Evolutionary conservation across 139 green algal genomes (phyloP).

Genomic region (Micractinium conductrix): DNA sequence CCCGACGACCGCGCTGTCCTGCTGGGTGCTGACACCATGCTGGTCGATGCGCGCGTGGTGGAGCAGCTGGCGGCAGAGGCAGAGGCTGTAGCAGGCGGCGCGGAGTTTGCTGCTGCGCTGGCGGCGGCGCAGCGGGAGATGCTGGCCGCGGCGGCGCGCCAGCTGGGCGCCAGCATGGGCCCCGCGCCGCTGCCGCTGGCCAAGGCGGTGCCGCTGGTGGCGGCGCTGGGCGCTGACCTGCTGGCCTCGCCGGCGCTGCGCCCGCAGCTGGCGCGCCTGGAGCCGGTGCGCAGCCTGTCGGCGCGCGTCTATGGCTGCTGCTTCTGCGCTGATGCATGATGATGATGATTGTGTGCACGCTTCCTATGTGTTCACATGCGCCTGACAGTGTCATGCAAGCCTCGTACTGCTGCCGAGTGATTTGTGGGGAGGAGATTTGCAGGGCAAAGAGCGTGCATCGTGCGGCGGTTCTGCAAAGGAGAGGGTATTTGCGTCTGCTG

Average conservation of each 20-base stretch:
- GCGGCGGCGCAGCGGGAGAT: slow-evolving; percentile 25
- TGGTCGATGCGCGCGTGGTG: slow-evolving; percentile 52
- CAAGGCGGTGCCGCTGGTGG: slow-evolving; percentile 47
- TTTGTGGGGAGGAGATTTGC: too few relatives aligned
- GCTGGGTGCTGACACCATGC: slow-evolving; percentile 7
- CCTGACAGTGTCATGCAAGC: too few relatives aligned
- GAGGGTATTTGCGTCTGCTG: too few relatives aligned
- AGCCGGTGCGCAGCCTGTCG: slow-evolving; percentile 36
- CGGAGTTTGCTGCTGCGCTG: slow-evolving; percentile 40
- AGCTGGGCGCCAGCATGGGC: slow-evolving; percentile 23
- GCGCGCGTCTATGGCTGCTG: slow-evolving; percentile 54
- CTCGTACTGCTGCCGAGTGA: too few relatives aligned
- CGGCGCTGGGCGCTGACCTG: slow-evolving; percentile 1
- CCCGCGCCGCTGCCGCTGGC: slow-evolving; percentile 40
- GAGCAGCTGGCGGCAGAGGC: slow-evolving; percentile 50
- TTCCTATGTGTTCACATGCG: too few relatives aligned
- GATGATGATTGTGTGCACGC: too few relatives aligned
- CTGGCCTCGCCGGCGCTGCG: slow-evolving; percentile 12
- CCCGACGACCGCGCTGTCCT: slow-evolving; percentile 50
- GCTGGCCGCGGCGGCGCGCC: neutral
- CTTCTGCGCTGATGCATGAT: slow-evolving; percentile 1
- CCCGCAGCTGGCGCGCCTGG: slow-evolving; percentile 32
- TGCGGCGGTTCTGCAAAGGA: too few relatives aligned
- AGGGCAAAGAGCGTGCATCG: too few relatives aligned
- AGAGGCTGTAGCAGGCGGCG: slow-evolving; percentile 27